A percentile compares a stretch with the other conserved stretches of the same genome.
Evolutionary conservation across 2,329 filamentous ascomycete genomes (phyloP).

Genomic region (Ceratocystis colombiana): DNA sequence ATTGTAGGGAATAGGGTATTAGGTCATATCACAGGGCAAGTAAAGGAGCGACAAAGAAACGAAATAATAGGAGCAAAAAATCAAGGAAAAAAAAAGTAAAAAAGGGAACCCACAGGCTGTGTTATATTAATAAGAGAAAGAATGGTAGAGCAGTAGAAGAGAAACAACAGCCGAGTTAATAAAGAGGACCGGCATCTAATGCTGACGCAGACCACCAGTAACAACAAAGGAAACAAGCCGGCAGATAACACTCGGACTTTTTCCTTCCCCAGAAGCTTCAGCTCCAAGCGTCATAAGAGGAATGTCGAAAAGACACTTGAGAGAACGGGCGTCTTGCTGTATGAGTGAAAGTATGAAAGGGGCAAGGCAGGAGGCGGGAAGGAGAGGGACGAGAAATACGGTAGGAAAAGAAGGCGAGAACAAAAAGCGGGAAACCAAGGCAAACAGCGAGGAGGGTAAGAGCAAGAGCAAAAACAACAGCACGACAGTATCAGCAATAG

Average conservation of each 20-base stretch:
- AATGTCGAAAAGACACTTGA: not conserved
- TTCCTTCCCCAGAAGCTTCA: conserved; percentile 4
- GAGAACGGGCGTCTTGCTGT: not conserved
- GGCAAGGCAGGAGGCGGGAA: not conserved
- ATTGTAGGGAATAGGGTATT: not conserved
- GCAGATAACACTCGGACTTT: not conserved
- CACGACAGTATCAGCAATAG: not conserved
- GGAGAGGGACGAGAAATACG: not conserved
- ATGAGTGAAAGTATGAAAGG: not conserved
- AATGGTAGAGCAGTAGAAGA: not conserved
- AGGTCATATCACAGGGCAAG: conserved; percentile 8
- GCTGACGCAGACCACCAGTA: not conserved
- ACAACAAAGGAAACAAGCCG: not conserved
- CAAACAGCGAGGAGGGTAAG: not conserved
- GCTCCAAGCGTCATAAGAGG: conserved; percentile 9
- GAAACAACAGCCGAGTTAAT: conserved; percentile 12
- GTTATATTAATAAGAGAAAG: conserved; percentile 9
- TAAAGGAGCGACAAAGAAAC: not conserved
- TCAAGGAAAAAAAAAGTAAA: not conserved
- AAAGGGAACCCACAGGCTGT: not conserved
- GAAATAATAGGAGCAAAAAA: not conserved
- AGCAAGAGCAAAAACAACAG: not conserved
- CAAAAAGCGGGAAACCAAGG: not conserved
- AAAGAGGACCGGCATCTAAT: not conserved
- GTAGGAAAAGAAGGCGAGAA: not conserved